Percentiles rank a stretch among this genome's conserved stretches.
These are phyloP conservation scores for Carex littledalei DNA, from an alignment of 176 grass and related monocot species.

Conservation along the genomic window DNA sequence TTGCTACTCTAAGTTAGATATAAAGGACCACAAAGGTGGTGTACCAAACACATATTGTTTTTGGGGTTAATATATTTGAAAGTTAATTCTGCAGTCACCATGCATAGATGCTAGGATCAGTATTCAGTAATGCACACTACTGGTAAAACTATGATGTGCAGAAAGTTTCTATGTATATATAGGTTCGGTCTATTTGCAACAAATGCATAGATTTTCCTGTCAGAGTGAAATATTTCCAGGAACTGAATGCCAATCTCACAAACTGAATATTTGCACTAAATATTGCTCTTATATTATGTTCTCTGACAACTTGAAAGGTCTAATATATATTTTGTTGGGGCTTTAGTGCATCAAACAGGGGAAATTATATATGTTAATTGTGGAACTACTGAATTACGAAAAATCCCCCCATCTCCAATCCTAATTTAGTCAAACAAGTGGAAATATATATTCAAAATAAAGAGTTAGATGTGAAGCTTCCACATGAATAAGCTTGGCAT, in stretches of 20 bases:
- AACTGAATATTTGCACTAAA: not conserved
- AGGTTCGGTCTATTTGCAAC: not conserved
- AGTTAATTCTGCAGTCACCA: not conserved
- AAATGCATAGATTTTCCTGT: not conserved
- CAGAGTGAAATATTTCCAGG: not conserved
- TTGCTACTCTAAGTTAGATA: not conserved
- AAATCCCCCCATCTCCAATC: slow-evolving; percentile 27
- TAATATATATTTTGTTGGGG: not conserved
- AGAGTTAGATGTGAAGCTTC: slow-evolving; percentile 33
- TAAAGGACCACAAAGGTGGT: not conserved
- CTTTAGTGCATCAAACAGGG: not conserved
- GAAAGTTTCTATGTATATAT: no score
- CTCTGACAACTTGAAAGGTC: slow-evolving; percentile 11
- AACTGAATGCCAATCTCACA: slow-evolving; percentile 1
- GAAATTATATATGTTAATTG: slow-evolving; percentile 20
- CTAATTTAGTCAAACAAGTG: slow-evolving; percentile 19
- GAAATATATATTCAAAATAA: slow-evolving; percentile 31
- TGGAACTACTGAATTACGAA: slow-evolving; percentile 10
- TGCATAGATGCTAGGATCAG: not conserved
- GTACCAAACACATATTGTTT: not conserved
- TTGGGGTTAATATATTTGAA: not conserved
- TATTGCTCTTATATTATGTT: not conserved
- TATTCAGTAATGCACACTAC: not conserved
- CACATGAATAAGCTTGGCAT: slow-evolving; percentile 34
- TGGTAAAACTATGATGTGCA: not conserved